phyloP scores from a whole-genome alignment of 192 early-diverging fungal genomes.

The Dispira simplex region DNA sequence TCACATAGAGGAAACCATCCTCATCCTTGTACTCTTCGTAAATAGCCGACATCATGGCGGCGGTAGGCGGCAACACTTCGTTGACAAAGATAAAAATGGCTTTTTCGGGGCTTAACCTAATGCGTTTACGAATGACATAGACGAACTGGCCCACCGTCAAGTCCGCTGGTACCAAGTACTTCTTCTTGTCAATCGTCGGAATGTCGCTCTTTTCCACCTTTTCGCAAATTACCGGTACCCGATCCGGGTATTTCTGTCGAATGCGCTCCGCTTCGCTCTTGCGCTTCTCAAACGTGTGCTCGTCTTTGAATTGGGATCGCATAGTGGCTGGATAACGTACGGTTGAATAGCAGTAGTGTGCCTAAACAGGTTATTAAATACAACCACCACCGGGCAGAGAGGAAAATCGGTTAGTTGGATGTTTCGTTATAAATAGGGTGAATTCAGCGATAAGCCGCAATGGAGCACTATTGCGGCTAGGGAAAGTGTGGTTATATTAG shows the following conservation, averaged over 20 bases:
- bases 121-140: slow-evolving; percentile 91
- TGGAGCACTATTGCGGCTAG: too few relatives aligned
- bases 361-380: too few relatives aligned
- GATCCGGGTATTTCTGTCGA: slow-evolving; percentile 88
- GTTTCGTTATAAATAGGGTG: too few relatives aligned
- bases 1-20: slow-evolving; percentile 95
- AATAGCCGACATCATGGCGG: slow-evolving; percentile 81
- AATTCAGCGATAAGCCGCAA: too few relatives aligned
- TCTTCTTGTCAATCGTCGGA: slow-evolving; percentile 96
- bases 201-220: slow-evolving; percentile 98
- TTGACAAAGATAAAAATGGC: slow-evolving; percentile 99
- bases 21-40: slow-evolving; percentile 98
- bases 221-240: slow-evolving; percentile 83
- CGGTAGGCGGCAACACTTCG: slow-evolving; percentile 85
- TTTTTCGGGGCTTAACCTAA: slow-evolving; percentile 92
- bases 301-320: slow-evolving; percentile 92
- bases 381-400: too few relatives aligned
- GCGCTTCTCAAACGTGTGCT: slow-evolving; percentile 92
- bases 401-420: too few relatives aligned
- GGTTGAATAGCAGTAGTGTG: too few relatives aligned
- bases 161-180: slow-evolving; percentile 94
- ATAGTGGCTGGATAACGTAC: slow-evolving; percentile 21
- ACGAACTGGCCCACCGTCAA: slow-evolving; percentile 96
- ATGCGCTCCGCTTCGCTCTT: slow-evolving; percentile 94
- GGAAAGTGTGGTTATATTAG: too few relatives aligned